phyloP scores from a whole-genome alignment of 768 basidiomycete species.

The Lactarius evosmus region DNA sequence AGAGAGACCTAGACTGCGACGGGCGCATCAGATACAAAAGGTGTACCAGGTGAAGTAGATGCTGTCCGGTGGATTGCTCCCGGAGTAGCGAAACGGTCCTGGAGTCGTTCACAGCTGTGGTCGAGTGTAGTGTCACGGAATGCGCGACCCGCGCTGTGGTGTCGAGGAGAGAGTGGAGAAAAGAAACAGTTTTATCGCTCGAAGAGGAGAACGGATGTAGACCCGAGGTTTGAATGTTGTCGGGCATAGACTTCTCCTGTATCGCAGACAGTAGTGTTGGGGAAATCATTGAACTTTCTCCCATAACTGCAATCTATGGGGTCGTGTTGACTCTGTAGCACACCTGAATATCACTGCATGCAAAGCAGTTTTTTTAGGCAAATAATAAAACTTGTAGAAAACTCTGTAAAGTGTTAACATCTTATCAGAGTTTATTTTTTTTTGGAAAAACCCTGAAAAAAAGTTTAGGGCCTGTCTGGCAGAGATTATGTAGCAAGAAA shows the following conservation, averaged over 20 bases:
- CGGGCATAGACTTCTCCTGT: constrained; percentile 10
- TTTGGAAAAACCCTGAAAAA: no score
- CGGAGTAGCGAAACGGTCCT: constrained; percentile 25
- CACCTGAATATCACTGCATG: no score
- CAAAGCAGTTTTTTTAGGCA: no score
- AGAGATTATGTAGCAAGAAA: no score
- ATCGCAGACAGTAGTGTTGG: constrained; percentile 20
- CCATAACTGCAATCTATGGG: neutral
- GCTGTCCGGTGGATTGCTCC: constrained; percentile 21
- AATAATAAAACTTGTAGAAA: no score
- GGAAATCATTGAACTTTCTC: constrained; percentile 12
- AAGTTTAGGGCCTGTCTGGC: no score
- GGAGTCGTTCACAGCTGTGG: constrained; percentile 19
- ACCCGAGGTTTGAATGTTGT: neutral
- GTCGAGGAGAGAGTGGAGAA: constrained; percentile 21
- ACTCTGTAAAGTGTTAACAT: no score
- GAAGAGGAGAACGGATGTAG: constrained; percentile 21
- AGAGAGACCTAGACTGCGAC: neutral
- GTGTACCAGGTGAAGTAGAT: constrained; percentile 21
- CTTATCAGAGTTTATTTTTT: no score
- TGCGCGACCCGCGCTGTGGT: constrained; percentile 13
- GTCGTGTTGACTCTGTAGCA: neutral
- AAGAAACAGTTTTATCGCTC: constrained; percentile 15
- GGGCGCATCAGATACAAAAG: neutral
- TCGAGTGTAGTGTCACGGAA: constrained; percentile 18